Conservation (phyloP, 2,329 filamentous ascomycete species). For the Nakataea oryzae region DNA sequence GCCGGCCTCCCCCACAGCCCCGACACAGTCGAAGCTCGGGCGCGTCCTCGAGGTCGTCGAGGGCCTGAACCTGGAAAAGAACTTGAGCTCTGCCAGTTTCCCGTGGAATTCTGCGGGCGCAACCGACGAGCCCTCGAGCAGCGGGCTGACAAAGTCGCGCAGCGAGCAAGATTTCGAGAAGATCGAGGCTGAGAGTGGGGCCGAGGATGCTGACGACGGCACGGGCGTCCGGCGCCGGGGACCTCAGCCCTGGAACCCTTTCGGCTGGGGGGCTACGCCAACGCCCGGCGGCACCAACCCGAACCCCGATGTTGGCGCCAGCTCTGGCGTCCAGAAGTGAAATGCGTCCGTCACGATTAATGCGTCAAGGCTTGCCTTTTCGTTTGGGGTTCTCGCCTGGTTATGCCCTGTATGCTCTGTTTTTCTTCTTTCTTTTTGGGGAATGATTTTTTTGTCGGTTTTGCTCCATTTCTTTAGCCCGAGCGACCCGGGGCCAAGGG, state of each 20-base stretch:
- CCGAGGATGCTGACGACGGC: constrained; percentile 24
- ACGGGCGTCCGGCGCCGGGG: constrained; percentile 18
- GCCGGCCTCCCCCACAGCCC: not conserved
- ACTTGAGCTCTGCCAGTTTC: not conserved
- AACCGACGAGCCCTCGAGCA: constrained; percentile 28
- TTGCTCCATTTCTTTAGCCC: not conserved
- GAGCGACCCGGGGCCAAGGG: not conserved
- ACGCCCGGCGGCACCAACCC: not conserved
- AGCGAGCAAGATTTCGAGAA: constrained; percentile 87
- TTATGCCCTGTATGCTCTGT: not conserved
- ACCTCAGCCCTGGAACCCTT: constrained; percentile 33
- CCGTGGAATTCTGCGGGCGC: not conserved
- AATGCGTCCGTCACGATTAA: not conserved
- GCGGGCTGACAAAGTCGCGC: constrained; percentile 65
- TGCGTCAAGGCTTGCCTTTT: not conserved
- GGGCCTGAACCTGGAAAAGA: not conserved
- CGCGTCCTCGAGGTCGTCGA: not conserved
- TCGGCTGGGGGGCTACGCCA: constrained; percentile 27
- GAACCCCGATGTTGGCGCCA: constrained; percentile 16
- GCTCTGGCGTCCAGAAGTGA: constrained; percentile 25
- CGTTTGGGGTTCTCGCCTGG: not conserved
- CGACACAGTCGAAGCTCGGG: not conserved
- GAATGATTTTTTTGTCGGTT: not conserved
- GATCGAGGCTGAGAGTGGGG: constrained; percentile 60
- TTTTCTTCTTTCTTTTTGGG: not conserved